Evolutionary conservation across 129 eudicot species (phyloP).

Genomic region (Tagetes erecta): DNA sequence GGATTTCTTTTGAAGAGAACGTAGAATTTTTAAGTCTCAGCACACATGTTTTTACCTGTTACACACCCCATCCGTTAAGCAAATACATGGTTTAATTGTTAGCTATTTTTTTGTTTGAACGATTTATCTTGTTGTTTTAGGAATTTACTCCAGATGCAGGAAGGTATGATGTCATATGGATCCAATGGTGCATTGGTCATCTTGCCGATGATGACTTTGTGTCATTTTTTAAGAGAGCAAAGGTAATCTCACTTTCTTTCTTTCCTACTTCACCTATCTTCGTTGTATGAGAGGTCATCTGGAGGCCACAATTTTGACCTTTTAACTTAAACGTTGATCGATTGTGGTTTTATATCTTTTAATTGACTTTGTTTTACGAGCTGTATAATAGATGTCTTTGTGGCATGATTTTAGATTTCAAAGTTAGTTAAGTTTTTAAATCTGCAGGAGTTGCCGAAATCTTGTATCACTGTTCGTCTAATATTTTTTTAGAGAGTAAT

Average conservation of each 20-base stretch:
- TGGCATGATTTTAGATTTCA: background rate
- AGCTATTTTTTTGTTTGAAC: background rate
- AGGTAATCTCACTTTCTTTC: conserved; percentile 40
- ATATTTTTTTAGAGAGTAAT: background rate
- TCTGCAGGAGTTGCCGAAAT: background rate
- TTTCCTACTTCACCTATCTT: conserved; percentile 7
- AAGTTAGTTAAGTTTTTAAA: background rate
- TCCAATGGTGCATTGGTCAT: conserved; percentile 99
- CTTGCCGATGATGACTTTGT: conserved; percentile 92
- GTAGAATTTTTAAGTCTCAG: no score
- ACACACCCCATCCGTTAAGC: background rate
- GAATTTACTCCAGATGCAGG: conserved; percentile 85
- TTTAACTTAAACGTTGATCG: background rate
- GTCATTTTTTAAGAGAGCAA: conserved; percentile 87
- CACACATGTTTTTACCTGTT: background rate
- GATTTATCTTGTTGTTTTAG: conserved; percentile 36
- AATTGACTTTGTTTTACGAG: background rate
- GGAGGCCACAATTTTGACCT: background rate
- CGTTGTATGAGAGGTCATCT: conserved; percentile 4
- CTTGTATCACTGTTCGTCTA: background rate
- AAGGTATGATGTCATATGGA: conserved; percentile 92
- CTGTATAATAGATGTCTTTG: background rate
- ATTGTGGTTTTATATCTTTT: background rate
- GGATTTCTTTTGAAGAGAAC: background rate
- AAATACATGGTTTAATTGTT: background rate